Conservation (phyloP, 768 basidiomycete species). For the Rhodosporidiobolus sp. region DNA sequence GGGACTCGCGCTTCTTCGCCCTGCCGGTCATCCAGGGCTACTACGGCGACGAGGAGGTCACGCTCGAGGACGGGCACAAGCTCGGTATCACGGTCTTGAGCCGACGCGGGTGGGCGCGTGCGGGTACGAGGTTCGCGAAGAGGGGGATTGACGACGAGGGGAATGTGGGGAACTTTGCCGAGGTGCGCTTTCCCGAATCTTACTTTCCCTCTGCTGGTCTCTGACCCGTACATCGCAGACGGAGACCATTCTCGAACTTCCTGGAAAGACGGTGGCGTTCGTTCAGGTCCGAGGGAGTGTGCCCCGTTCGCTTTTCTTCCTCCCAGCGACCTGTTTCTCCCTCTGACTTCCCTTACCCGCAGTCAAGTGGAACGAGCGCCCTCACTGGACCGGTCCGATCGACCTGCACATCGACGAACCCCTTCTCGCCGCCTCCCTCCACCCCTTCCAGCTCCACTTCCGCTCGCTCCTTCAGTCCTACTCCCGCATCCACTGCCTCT, state of each 20-base stretch:
- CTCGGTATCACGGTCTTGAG: slow-evolving; percentile 79
- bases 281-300: slow-evolving; percentile 85
- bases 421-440: not conserved
- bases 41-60: slow-evolving; percentile 59
- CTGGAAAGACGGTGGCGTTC: slow-evolving; percentile 71
- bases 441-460: slow-evolving; percentile 11
- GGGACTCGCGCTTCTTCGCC: slow-evolving; percentile 64
- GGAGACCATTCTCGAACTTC: slow-evolving; percentile 56
- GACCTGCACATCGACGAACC: slow-evolving; percentile 7
- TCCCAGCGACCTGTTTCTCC: slow-evolving; percentile 5
- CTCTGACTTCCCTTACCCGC: slow-evolving; percentile 15
- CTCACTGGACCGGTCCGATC: not conserved
- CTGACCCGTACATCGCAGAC: not conserved
- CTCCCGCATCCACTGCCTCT: not conserved
- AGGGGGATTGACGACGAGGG: slow-evolving; percentile 90
- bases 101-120: slow-evolving; percentile 76
- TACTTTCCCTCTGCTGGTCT: not conserved
- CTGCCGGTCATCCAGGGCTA: slow-evolving; percentile 92
- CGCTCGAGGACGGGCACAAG: slow-evolving; percentile 51
- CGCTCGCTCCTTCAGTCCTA: not conserved
- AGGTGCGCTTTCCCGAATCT: slow-evolving; percentile 55
- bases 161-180: slow-evolving; percentile 90
- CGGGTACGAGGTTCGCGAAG: slow-evolving; percentile 86
- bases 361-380: slow-evolving; percentile 53
- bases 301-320: slow-evolving; percentile 61